These are phyloP conservation scores for Talaromyces marneffei DNA, from an alignment of 2,329 filamentous ascomycete species.

Conservation along the genomic window DNA sequence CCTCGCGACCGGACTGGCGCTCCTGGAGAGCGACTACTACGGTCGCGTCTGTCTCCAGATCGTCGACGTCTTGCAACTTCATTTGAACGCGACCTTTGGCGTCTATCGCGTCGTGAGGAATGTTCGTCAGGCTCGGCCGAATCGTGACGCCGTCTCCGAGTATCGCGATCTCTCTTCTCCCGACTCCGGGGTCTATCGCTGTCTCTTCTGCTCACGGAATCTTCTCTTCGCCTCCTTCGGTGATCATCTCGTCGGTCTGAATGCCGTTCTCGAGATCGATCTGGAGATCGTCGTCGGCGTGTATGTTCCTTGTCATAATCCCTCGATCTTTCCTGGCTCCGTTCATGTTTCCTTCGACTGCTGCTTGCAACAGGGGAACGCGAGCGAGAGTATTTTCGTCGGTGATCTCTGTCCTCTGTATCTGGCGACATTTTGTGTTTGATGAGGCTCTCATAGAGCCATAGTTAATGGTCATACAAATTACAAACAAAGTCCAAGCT, in stretches of 20 bases:
- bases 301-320: neutral
- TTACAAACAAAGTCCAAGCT: neutral
- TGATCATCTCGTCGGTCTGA: slow-evolving; percentile 20
- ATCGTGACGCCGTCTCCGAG: slow-evolving; percentile 11
- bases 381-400: slow-evolving; percentile 17
- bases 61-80: slow-evolving; percentile 17
- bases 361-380: neutral
- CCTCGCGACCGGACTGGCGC: slow-evolving; percentile 29
- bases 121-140: slow-evolving; percentile 3
- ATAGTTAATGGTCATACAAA: too few species aligned
- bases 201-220: slow-evolving; percentile 23
- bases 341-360: slow-evolving; percentile 18
- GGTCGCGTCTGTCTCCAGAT: slow-evolving; percentile 24
- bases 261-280: slow-evolving; percentile 22
- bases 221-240: slow-evolving; percentile 23
- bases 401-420: slow-evolving; percentile 16
- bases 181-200: slow-evolving; percentile 22
- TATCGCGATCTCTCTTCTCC: slow-evolving; percentile 7
- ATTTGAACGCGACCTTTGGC: slow-evolving; percentile 17
- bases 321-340: slow-evolving; percentile 17
- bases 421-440: slow-evolving; percentile 9
- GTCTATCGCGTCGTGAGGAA: neutral
- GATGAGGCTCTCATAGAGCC: neutral
- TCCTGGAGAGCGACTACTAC: slow-evolving; percentile 25
- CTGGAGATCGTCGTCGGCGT: slow-evolving; percentile 9